A percentile compares a stretch with the other conserved stretches of the same genome.
Conservation (phyloP, 768 basidiomycete genomes). For the Tulasnella sp. region DNA sequence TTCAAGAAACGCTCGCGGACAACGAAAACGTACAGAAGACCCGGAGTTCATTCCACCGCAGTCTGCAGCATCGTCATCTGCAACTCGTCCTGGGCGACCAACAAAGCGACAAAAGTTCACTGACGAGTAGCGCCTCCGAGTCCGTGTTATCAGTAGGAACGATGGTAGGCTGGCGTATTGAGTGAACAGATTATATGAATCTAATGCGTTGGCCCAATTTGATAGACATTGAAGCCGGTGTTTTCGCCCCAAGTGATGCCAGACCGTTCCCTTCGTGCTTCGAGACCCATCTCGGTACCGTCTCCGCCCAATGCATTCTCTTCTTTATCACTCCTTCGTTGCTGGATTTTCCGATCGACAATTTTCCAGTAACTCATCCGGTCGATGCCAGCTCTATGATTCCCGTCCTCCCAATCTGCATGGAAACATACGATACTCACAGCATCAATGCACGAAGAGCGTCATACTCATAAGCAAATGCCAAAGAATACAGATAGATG, state of each 20-base stretch:
- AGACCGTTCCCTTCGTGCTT: not conserved
- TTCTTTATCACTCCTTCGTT: not conserved
- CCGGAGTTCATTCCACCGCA: constrained; percentile 21
- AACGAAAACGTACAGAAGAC: constrained; percentile 24
- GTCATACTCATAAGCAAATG: constrained; percentile 11
- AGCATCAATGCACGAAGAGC: not conserved
- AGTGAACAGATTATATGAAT: not conserved
- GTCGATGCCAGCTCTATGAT: not conserved
- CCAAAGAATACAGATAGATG: constrained; percentile 3
- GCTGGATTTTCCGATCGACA: not conserved
- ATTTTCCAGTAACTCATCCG: not conserved
- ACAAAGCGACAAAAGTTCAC: constrained; percentile 18
- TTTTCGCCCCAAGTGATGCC: not conserved
- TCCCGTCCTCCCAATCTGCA: not conserved
- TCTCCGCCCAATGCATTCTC: not conserved
- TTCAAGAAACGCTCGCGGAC: constrained; percentile 2
- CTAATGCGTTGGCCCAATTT: not conserved
- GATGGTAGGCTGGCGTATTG: not conserved
- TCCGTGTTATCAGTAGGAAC: not conserved
- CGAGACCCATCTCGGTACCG: not conserved
- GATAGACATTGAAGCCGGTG: not conserved
- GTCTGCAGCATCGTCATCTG: not conserved
- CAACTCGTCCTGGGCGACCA: constrained; percentile 15
- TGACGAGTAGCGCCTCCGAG: not conserved
- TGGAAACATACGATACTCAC: not conserved